Evolutionary conservation across 345 rosid species (phyloP).

Genomic region (Punica granatum): DNA sequence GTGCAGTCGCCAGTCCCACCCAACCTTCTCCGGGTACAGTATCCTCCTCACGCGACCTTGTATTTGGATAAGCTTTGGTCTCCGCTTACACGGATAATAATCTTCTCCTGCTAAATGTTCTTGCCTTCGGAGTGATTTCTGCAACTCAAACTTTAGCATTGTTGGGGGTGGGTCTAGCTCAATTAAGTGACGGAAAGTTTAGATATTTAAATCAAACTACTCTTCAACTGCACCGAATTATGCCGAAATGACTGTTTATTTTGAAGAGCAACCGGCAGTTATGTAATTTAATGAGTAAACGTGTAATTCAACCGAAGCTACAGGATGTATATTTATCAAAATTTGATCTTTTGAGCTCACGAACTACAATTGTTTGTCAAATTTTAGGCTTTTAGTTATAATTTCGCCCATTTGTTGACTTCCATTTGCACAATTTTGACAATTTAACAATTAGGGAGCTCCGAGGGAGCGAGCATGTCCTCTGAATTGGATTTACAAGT

Average conservation of each 20-base stretch:
- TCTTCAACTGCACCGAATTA: not conserved
- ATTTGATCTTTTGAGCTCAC: not conserved
- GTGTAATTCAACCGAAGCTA: no score
- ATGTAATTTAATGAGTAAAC: no score
- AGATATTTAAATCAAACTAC: not conserved
- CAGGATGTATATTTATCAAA: not conserved
- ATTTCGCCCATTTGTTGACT: not conserved
- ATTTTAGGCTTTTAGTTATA: not conserved
- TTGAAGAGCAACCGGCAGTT: not conserved
- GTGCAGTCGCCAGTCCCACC: constrained; percentile 61
- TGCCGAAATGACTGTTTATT: not conserved
- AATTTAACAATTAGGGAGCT: not conserved
- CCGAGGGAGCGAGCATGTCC: not conserved
- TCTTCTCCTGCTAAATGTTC: not conserved
- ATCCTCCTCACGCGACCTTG: not conserved
- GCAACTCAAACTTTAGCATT: not conserved
- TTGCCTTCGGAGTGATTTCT: not conserved
- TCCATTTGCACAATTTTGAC: not conserved
- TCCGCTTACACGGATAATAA: no score
- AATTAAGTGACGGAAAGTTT: not conserved
- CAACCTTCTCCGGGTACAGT: constrained; percentile 49
- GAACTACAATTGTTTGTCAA: not conserved
- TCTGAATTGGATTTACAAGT: not conserved
- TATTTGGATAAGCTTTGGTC: not conserved
- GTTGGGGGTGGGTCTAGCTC: not conserved